These are phyloP conservation scores for Simmondsia chinensis DNA, from an alignment of 148 eudicot species.

Conservation along the genomic window DNA sequence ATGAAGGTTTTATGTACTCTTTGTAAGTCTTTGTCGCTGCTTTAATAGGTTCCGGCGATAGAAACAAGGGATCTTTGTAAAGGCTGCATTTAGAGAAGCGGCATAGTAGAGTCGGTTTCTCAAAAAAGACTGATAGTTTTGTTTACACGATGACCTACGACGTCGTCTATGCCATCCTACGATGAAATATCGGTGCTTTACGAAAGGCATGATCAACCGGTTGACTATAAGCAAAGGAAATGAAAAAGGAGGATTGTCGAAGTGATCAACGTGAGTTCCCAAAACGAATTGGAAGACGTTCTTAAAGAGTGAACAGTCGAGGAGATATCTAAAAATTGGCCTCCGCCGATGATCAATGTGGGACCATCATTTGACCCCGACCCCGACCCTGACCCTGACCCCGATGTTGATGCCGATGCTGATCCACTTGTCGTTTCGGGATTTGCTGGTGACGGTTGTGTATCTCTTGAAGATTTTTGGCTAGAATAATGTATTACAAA, in stretches of 20 bases:
- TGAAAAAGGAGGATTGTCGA: slow-evolving; percentile 1
- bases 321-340: slow-evolving; percentile 30
- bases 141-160: too few species aligned
- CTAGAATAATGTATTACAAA: too few species aligned
- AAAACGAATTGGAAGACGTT: background rate
- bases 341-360: slow-evolving; percentile 2
- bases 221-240: slow-evolving; percentile 2
- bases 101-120: too few species aligned
- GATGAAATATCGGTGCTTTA: too few species aligned
- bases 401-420: slow-evolving; percentile 2
- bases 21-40: too few species aligned
- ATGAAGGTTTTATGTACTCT: too few species aligned
- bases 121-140: too few species aligned
- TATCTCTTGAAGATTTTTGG: slow-evolving; percentile 40
- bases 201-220: too few species aligned
- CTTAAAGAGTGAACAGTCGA: slow-evolving; percentile 13
- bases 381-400: background rate
- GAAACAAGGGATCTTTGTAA: too few species aligned
- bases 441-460: slow-evolving; percentile 12
- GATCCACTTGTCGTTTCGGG: slow-evolving; percentile 1
- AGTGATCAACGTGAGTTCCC: slow-evolving; percentile 3
- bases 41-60: too few species aligned
- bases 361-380: background rate
- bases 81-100: too few species aligned
- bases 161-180: too few species aligned